Evolutionary conservation across 257 asterid species (phyloP).

Genomic region (Fraxinus anomala): DNA sequence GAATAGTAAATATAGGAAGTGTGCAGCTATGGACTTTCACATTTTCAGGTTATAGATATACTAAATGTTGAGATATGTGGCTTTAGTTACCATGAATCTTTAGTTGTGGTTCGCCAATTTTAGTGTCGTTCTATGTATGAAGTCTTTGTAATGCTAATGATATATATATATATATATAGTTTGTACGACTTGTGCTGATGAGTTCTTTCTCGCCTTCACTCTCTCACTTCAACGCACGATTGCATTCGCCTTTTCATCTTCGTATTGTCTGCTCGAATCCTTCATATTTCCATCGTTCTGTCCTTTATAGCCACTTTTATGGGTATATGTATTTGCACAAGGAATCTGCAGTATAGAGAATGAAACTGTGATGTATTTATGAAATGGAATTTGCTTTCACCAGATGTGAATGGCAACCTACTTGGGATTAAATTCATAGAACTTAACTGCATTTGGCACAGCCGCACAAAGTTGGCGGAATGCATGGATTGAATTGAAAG

Average conservation of each 20-base stretch:
- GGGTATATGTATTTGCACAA: not conserved
- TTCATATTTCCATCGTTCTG: not conserved
- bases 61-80: conserved; percentile 14
- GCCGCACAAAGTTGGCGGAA: not conserved
- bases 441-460: not conserved
- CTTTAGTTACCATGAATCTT: conserved; percentile 8
- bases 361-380: no score
- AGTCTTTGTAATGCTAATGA: not conserved
- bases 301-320: not conserved
- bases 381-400: not conserved
- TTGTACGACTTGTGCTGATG: not conserved
- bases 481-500: no score
- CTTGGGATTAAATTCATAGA: not conserved
- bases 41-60: conserved; percentile 26
- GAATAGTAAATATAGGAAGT: conserved; percentile 1
- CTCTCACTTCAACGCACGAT: not conserved
- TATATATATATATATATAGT: not conserved
- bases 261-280: not conserved
- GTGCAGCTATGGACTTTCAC: conserved; percentile 13
- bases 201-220: no score
- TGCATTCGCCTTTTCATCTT: not conserved
- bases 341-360: no score
- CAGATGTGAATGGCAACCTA: not conserved
- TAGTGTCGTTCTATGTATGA: not conserved
- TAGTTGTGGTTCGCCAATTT: not conserved